Evolutionary conservation across 2,329 filamentous ascomycete species (phyloP), one percentile per base, ranked within the genome.

Genomic region (Colletotrichum tamarilloi): DNA sequence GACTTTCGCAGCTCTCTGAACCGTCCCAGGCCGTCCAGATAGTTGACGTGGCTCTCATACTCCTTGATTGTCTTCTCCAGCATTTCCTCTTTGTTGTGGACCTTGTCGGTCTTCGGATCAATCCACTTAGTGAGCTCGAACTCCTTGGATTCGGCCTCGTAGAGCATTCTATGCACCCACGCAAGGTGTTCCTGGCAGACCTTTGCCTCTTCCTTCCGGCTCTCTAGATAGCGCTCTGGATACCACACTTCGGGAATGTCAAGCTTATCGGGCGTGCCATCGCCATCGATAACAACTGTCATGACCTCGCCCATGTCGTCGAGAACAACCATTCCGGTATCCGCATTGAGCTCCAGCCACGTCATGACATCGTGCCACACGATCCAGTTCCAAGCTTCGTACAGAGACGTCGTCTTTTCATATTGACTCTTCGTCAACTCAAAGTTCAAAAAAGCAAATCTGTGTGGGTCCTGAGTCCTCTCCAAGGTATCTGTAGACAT

Each of bases 221-320:
- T 79, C 60, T 82, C 80, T 64, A 88, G 78, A 70, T 90, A 91
- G n/a, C 84, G 85, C 77, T 90, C 88, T 1, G 87, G 85, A 75
- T 89, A 90, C 74, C 89, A 85, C 14, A 85, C 80, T 55, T 81
- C 79, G 6, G 89, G 89, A 42, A 91, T 85, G 4, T 89, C 86
- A 55, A 89, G 81, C 3, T 82, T 82, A 57, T 84, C 84, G 8
- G 80, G 77, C 5, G 85, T 81, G 2, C 84, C 85, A 4, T 83
- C 80, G 3, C 82, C 83, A 19, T 82, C 81, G 14, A 90, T 77
- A 56, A 84, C 84, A 49, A 90, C 81, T 8, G 84, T 83, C 28
- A 91, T 76, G 4, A 90, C 83, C n/a, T 90, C 87, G 4, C 86
- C 86, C 72, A 84, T 81, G 16, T 85, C 81, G n/a, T 81, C 80